These are phyloP conservation scores for Aspergillus nidulans DNA, from an alignment of 495 filamentous ascomycete genomes.

Conservation along the genomic window DNA sequence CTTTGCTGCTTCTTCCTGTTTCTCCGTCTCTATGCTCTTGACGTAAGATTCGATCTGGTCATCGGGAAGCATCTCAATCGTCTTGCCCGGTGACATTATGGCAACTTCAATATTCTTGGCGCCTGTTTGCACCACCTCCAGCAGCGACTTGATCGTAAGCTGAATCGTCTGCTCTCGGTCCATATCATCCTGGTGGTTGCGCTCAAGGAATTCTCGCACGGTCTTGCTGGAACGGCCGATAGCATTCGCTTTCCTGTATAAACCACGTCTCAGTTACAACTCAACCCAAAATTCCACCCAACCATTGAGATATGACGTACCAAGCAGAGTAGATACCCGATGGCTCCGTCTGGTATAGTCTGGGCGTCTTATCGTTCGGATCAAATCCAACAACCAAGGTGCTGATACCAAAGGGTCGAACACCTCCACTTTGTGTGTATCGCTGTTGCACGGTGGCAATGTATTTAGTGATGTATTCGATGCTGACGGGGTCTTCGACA, in stretches of 20 bases:
- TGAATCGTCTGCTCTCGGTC: constrained; percentile 94
- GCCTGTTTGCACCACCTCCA: constrained; percentile 97
- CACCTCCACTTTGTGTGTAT: constrained; percentile 97
- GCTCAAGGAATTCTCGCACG: constrained; percentile 93
- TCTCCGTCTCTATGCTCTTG: constrained; percentile 97
- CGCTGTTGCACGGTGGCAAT: constrained; percentile 95
- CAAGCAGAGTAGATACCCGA: constrained; percentile 98
- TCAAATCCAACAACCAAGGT: constrained; percentile 97
- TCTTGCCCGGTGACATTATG: constrained; percentile 92
- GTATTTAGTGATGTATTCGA: constrained; percentile 99
- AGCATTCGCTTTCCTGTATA: constrained; percentile 91
- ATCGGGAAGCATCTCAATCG: constrained; percentile 87
- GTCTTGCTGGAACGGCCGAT: constrained; percentile 98
- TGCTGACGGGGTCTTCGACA: constrained; percentile 94
- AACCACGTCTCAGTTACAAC: constrained; percentile 1
- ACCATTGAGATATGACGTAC: constrained; percentile 45
- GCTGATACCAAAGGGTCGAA: constrained; percentile 95
- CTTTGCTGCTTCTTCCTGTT: constrained; percentile 95
- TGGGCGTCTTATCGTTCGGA: constrained; percentile 76
- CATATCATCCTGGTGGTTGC: constrained; percentile 97
- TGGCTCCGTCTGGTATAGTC: constrained; percentile 96
- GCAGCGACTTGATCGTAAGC: constrained; percentile 91
- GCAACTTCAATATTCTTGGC: constrained; percentile 99
- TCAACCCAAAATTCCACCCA: not conserved
- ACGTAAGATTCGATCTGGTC: constrained; percentile 96